A percentile compares a stretch with the other conserved stretches of the same genome.
Evolutionary conservation across 2,329 filamentous ascomycete species (phyloP).

Genomic region (Onygenales sp.): DNA sequence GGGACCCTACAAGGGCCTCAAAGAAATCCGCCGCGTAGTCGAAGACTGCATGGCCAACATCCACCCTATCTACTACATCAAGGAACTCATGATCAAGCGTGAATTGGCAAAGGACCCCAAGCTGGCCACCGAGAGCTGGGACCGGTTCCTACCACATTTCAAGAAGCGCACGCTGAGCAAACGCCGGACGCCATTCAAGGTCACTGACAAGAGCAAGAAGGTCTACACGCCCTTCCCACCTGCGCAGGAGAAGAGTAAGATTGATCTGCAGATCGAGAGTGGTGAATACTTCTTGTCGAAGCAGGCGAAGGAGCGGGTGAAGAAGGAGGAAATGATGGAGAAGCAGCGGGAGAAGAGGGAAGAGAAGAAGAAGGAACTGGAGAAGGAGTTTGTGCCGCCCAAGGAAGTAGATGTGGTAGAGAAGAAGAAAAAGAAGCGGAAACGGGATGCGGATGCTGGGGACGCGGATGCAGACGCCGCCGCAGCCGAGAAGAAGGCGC

Average conservation of each 20-base stretch:
- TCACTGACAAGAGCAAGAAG: conserved; percentile 92
- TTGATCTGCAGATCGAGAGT: conserved; percentile 94
- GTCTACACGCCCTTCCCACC: conserved; percentile 95
- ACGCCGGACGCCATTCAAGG: conserved; percentile 68
- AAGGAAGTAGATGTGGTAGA: conserved; percentile 57
- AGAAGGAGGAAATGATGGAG: conserved; percentile 69
- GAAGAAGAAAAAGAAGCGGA: conserved; percentile 31
- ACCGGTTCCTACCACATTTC: conserved; percentile 92
- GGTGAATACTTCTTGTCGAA: conserved; percentile 95
- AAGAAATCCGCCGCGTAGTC: conserved; percentile 80
- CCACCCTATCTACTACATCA: conserved; percentile 85
- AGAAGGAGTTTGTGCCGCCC: conserved; percentile 79
- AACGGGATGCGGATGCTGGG: conserved; percentile 8
- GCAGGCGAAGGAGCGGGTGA: conserved; percentile 78
- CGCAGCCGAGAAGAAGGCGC: conserved; percentile 48
- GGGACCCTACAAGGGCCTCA: conserved; percentile 86
- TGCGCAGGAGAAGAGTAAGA: conserved; percentile 95
- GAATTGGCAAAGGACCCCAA: conserved; percentile 85
- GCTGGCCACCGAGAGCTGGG: conserved; percentile 83
- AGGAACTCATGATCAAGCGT: conserved; percentile 88
- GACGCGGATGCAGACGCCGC: conserved; percentile 1
- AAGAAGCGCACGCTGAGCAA: conserved; percentile 87
- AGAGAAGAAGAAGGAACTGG: conserved; percentile 75
- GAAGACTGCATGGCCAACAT: conserved; percentile 97
- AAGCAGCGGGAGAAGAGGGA: conserved; percentile 80